These are phyloP conservation scores for Myxozyma mucilagina DNA, from an alignment of 805 yeast genomes.

Conservation along the genomic window DNA sequence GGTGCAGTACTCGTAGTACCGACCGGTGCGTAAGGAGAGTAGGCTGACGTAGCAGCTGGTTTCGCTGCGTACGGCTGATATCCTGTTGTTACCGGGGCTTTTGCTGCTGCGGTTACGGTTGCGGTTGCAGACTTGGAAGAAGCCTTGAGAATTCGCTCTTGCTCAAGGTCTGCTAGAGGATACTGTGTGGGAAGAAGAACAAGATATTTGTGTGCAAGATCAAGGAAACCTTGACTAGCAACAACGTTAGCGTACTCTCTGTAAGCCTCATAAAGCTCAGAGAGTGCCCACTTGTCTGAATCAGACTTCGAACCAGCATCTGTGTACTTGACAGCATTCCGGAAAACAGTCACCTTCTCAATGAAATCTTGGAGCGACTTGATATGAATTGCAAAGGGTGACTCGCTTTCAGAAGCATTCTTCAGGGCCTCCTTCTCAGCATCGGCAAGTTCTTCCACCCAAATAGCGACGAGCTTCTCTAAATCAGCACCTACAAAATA, in stretches of 20 bases:
- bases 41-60: constrained; percentile 6
- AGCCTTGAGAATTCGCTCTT: constrained; percentile 76
- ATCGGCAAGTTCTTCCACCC: constrained; percentile 73
- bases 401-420: constrained; percentile 36
- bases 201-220: constrained; percentile 71
- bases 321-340: constrained; percentile 46
- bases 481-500: constrained; percentile 80
- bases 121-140: constrained; percentile 36
- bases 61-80: constrained; percentile 4
- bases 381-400: constrained; percentile 81
- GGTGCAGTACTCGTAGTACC: background rate
- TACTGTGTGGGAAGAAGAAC: constrained; percentile 69
- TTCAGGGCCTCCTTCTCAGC: constrained; percentile 43
- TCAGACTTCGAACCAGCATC: constrained; percentile 29
- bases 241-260: constrained; percentile 80
- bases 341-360: constrained; percentile 77
- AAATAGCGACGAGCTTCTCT: constrained; percentile 73
- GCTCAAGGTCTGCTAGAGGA: constrained; percentile 67
- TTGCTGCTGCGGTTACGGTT: background rate
- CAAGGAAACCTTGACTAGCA: constrained; percentile 80
- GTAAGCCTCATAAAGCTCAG: constrained; percentile 58
- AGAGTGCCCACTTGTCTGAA: constrained; percentile 45
- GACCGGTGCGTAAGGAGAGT: constrained; percentile 8
- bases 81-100: background rate
- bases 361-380: constrained; percentile 78